phyloP scores from a whole-genome alignment of 2,329 filamentous ascomycete species.

The Bipolaris cookei region DNA sequence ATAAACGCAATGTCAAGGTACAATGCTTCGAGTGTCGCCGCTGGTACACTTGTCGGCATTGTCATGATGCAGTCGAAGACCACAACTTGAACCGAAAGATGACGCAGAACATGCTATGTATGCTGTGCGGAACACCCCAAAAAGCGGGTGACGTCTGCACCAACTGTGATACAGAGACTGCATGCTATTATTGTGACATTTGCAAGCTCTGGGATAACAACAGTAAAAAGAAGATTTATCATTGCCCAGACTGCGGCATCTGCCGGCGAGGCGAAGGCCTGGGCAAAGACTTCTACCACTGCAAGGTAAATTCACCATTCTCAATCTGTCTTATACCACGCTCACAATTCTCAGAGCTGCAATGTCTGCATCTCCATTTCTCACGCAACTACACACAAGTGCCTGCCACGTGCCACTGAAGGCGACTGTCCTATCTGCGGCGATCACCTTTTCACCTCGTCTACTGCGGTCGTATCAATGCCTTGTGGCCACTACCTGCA shows the following conservation, averaged over 20 bases:
- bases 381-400: slow-evolving; percentile 84
- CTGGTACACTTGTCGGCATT: slow-evolving; percentile 96
- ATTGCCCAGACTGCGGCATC: slow-evolving; percentile 94
- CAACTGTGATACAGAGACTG: slow-evolving; percentile 76
- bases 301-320: slow-evolving; percentile 72
- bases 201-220: slow-evolving; percentile 99
- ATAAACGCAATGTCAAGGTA: slow-evolving; percentile 93
- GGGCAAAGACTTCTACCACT: slow-evolving; percentile 97
- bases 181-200: slow-evolving; percentile 89
- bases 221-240: slow-evolving; percentile 87
- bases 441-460: slow-evolving; percentile 94
- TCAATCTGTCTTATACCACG: background rate
- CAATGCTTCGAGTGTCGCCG: slow-evolving; percentile 88
- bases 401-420: slow-evolving; percentile 78
- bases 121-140: slow-evolving; percentile 89
- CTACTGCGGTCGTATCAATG: slow-evolving; percentile 89
- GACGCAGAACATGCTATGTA: slow-evolving; percentile 96
- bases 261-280: slow-evolving; percentile 89
- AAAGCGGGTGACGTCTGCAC: slow-evolving; percentile 78
- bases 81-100: slow-evolving; percentile 80
- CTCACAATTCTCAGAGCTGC: slow-evolving; percentile 60
- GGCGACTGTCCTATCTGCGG: slow-evolving; percentile 97
- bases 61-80: slow-evolving; percentile 83
- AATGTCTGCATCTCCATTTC: slow-evolving; percentile 92
- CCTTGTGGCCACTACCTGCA: slow-evolving; percentile 96